Conservation (phyloP, 768 basidiomycete genomes). For the Krasilnikovozyma curviuscula region DNA sequence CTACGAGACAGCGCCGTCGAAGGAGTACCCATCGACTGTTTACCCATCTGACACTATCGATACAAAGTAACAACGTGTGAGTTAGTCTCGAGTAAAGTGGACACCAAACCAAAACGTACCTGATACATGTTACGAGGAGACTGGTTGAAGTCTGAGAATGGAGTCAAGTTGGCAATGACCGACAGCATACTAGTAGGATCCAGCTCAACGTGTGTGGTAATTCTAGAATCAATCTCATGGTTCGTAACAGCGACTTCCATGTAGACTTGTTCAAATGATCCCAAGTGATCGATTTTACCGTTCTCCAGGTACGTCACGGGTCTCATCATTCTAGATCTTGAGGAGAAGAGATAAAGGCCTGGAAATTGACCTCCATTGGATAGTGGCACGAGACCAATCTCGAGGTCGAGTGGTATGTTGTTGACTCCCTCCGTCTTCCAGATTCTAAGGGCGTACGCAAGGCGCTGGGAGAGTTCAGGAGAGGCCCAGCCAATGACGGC, state of each 20-base stretch:
- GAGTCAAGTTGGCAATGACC: constrained; percentile 90
- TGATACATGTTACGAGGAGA: constrained; percentile 36
- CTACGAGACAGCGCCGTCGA: constrained; percentile 75
- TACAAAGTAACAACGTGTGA: background rate
- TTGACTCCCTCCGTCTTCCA: constrained; percentile 83
- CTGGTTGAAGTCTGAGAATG: constrained; percentile 99
- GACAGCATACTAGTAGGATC: constrained; percentile 88
- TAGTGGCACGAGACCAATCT: constrained; percentile 76
- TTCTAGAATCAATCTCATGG: constrained; percentile 55
- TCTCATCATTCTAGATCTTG: constrained; percentile 84
- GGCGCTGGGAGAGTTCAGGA: constrained; percentile 47
- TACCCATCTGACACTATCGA: constrained; percentile 63
- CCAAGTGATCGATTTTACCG: constrained; percentile 69
- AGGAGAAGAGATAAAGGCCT: constrained; percentile 78
- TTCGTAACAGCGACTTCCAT: constrained; percentile 91
- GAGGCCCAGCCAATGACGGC: constrained; percentile 84
- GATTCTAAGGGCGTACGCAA: constrained; percentile 67
- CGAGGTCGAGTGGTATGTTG: constrained; percentile 73
- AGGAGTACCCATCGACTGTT: constrained; percentile 99
- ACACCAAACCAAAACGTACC: background rate
- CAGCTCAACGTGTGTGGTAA: constrained; percentile 83
- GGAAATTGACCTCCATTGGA: constrained; percentile 92
- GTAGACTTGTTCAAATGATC: constrained; percentile 96
- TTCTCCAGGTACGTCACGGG: constrained; percentile 83
- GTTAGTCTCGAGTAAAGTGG: background rate